Evolutionary conservation across 1,139 yeast genomes (phyloP).

Genomic region (Suhomyces taliae): DNA sequence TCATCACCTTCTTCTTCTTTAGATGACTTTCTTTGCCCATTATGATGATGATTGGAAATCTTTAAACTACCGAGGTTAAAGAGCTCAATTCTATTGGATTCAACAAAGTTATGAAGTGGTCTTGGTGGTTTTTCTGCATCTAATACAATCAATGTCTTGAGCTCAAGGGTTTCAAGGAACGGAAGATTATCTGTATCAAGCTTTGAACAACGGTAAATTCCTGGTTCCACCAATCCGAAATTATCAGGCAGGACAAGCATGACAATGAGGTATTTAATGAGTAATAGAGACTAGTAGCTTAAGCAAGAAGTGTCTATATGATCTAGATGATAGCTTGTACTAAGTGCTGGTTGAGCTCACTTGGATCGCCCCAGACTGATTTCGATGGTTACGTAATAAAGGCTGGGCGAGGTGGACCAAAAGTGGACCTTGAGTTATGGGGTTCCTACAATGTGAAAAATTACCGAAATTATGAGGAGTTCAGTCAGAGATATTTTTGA

Average conservation of each 20-base stretch:
- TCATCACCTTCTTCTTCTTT: constrained; percentile 15
- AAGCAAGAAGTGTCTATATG: neutral
- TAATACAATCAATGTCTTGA: constrained; percentile 58
- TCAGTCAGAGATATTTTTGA: too few species aligned
- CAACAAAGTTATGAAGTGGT: constrained; percentile 46
- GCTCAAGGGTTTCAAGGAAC: constrained; percentile 61
- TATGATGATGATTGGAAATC: constrained; percentile 42
- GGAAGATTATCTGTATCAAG: constrained; percentile 59
- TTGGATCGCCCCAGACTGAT: neutral
- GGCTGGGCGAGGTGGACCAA: neutral
- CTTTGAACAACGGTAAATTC: constrained; percentile 60
- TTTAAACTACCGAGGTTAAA: constrained; percentile 48
- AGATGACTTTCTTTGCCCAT: constrained; percentile 9
- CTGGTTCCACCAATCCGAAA: constrained; percentile 75
- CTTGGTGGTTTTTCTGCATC: constrained; percentile 76
- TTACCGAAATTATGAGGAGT: too few species aligned
- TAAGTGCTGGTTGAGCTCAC: neutral
- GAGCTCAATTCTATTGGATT: constrained; percentile 43
- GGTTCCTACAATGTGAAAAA: neutral
- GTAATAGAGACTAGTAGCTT: neutral
- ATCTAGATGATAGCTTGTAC: too few species aligned
- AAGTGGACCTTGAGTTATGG: neutral
- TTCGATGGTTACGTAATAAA: neutral
- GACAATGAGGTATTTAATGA: neutral
- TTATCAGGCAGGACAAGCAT: constrained; percentile 82